These are phyloP conservation scores for Celoporthe dispersa DNA, from an alignment of 2,329 filamentous ascomycete species.

Conservation along the genomic window DNA sequence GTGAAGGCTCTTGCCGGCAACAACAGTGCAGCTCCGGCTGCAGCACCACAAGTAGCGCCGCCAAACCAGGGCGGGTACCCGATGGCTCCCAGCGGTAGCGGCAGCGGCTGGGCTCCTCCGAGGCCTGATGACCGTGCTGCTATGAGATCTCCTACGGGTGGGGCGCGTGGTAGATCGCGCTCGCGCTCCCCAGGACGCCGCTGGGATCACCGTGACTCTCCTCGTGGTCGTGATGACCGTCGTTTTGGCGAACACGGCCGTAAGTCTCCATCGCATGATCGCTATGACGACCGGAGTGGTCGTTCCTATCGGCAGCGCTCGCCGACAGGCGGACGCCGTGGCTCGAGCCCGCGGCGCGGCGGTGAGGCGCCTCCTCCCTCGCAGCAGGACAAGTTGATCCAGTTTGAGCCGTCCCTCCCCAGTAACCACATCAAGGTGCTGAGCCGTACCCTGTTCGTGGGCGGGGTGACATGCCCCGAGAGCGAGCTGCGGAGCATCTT, in stretches of 20 bases:
- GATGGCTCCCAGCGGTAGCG: slow-evolving; percentile 34
- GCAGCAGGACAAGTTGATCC: slow-evolving; percentile 70
- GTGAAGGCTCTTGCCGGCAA: slow-evolving; percentile 57
- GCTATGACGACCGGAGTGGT: slow-evolving; percentile 59
- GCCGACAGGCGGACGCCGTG: slow-evolving; percentile 70
- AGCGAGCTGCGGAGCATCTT: slow-evolving; percentile 82
- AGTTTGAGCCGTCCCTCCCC: slow-evolving; percentile 76
- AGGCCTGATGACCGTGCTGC: slow-evolving; percentile 62
- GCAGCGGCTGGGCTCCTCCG: slow-evolving; percentile 42
- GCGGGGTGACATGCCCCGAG: slow-evolving; percentile 88
- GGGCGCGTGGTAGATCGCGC: slow-evolving; percentile 68
- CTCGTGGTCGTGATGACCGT: slow-evolving; percentile 67
- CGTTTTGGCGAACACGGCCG: slow-evolving; percentile 76
- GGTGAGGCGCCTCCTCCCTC: slow-evolving; percentile 42
- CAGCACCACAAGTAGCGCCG: slow-evolving; percentile 43
- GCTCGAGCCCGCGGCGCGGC: slow-evolving; percentile 57
- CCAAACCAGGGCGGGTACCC: slow-evolving; percentile 48
- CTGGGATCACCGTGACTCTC: slow-evolving; percentile 69
- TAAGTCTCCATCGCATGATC: slow-evolving; percentile 63
- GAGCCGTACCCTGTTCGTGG: slow-evolving; percentile 94
- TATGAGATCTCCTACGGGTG: slow-evolving; percentile 63
- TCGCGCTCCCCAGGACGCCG: slow-evolving; percentile 80
- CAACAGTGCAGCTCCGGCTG: slow-evolving; percentile 39
- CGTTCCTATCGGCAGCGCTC: slow-evolving; percentile 84
- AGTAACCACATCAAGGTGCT: slow-evolving; percentile 86